phyloP scores from a whole-genome alignment of 2,329 filamentous ascomycete genomes.

The Pleurostoma richardsiae region DNA sequence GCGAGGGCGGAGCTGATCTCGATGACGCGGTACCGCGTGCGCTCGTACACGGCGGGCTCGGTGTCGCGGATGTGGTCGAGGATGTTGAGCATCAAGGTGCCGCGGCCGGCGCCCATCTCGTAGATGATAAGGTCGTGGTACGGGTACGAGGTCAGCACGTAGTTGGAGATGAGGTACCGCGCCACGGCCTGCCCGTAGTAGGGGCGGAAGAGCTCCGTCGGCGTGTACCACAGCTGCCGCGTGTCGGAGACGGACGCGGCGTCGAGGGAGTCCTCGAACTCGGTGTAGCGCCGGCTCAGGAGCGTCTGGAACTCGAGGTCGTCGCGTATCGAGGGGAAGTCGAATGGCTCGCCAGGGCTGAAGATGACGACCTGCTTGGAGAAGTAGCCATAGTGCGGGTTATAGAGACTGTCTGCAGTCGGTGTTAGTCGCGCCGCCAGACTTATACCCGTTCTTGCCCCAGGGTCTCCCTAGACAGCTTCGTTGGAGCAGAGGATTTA shows the following conservation, averaged over 20 bases:
- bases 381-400: slow-evolving; percentile 93
- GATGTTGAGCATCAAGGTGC: slow-evolving; percentile 97
- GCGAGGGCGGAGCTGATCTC: slow-evolving; percentile 87
- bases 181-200: slow-evolving; percentile 97
- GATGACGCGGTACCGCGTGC: slow-evolving; percentile 92
- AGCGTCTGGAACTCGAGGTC: slow-evolving; percentile 78
- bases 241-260: slow-evolving; percentile 63
- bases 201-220: slow-evolving; percentile 92
- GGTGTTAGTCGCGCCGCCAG: no score
- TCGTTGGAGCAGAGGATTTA: slow-evolving; percentile 28
- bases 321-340: slow-evolving; percentile 76
- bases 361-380: slow-evolving; percentile 97
- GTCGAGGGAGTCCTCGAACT: slow-evolving; percentile 88
- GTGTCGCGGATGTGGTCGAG: slow-evolving; percentile 90
- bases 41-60: slow-evolving; percentile 87
- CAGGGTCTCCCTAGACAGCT: no score
- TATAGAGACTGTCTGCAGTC: slow-evolving; percentile 78
- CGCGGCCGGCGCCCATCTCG: slow-evolving; percentile 96
- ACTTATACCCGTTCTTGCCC: no score
- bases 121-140: slow-evolving; percentile 98
- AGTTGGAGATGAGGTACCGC: slow-evolving; percentile 93
- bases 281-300: slow-evolving; percentile 74
- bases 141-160: slow-evolving; percentile 88
- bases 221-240: slow-evolving; percentile 95
- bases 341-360: slow-evolving; percentile 83